These are phyloP conservation scores for Hirsutella thompsonii DNA, from an alignment of 2,329 filamentous ascomycete species.

Conservation along the genomic window DNA sequence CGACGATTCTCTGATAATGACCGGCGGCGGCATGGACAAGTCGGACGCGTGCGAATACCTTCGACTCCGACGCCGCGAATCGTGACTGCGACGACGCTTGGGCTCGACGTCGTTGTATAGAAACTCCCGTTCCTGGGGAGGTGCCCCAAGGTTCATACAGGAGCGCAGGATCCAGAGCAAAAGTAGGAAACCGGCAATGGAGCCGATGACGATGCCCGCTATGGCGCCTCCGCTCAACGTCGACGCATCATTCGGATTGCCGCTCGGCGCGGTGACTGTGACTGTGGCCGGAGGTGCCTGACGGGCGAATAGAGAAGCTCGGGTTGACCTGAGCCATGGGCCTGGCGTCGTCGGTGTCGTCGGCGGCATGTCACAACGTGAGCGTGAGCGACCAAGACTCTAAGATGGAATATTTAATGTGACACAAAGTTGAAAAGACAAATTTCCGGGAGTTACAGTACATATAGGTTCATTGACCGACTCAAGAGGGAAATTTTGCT, in stretches of 20 bases:
- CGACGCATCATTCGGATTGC: constrained; percentile 8
- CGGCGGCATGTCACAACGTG: no score
- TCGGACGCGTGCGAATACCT: constrained; percentile 9
- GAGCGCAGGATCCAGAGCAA: constrained; percentile 33
- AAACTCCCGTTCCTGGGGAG: constrained; percentile 17
- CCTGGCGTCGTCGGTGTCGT: no score
- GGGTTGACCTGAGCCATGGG: no score
- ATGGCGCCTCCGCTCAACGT: constrained; percentile 33
- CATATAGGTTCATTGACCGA: no score
- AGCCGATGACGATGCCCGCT: constrained; percentile 37
- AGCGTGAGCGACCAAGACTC: no score
- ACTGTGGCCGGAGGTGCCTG: constrained; percentile 11
- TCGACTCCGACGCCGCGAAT: constrained; percentile 8
- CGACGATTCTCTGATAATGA: constrained; percentile 5
- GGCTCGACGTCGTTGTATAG: constrained; percentile 17
- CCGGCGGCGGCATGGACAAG: constrained; percentile 11
- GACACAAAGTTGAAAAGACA: no score
- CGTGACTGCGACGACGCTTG: constrained; percentile 10
- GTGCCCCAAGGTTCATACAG: constrained; percentile 27
- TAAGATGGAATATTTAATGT: no score
- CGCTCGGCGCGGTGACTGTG: constrained; percentile 14
- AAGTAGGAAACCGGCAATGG: constrained; percentile 30
- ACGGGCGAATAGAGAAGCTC: background rate
- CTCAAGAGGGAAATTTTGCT: no score
- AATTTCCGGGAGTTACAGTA: no score